Base-by-base conservation (phyloP, 306 rosid genomes). In the Sicyos baderoa region DNA sequence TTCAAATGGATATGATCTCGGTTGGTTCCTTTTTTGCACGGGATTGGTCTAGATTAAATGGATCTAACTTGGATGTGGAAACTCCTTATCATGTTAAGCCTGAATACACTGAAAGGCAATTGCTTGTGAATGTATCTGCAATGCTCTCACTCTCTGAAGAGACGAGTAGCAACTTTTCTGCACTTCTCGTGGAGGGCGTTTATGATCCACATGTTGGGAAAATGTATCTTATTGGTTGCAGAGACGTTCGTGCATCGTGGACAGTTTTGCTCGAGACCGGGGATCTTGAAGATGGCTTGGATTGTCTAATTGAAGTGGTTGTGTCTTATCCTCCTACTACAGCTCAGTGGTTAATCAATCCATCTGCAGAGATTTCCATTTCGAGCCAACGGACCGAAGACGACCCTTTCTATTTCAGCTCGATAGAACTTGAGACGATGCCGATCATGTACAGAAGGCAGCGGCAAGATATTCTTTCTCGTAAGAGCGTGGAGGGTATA, bases 161-260 rank as follows among this genome's bases (percentile, higher is more conserved):
- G 77, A 77, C 47, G 11, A 79, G 79, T 74, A 64, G 72, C 61
- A 88, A 85, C 72, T 78, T 89, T 68, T 86, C 91, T 37, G 72
- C 76, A 13, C 83, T 93, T 57, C 89, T 81, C 76, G 74, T 93
- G 60, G 98, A 93, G 78, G 98, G 98, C 68, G 79, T 88, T 66
- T 89, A 89, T 71, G 94, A 93, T 42, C 95, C 88, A 50, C 94
- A 63, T 50, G 88, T 81, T 49, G 96, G 97, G 44, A 81, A 85
- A 75, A 86, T 88, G 96, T 93, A 89, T 82, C 82, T 93, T 65
- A 75, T 93, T 63, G 97, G 96, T 55, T 93, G 98, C 80, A 84
- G 95, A 77, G 95, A 88, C 48, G 87, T 88, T 72, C 79, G 89
- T 70, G 89, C 93, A 45, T 86, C 95, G 0, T 84, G 98, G 97